Conservation (phyloP, 371 early-diverging fungal species). For the Mortierella sp. region DNA sequence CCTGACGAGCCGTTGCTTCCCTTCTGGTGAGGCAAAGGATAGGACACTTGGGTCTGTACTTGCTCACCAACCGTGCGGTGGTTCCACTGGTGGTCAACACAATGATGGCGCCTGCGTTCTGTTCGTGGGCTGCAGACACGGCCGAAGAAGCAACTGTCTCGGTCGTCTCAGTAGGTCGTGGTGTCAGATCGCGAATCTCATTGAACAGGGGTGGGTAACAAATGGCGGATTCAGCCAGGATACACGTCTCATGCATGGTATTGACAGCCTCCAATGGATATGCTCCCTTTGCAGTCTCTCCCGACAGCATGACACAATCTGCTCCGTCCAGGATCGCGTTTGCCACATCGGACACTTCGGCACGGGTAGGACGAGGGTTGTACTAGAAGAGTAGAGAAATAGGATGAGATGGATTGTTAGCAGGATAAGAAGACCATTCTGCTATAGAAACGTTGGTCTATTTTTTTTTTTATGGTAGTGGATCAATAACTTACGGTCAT, state of each 20-base stretch:
- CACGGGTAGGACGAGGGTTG: slow-evolving; percentile 95
- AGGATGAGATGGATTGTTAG: background rate
- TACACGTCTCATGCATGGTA: slow-evolving; percentile 78
- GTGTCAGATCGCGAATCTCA: slow-evolving; percentile 80
- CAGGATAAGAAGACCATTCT: too few species aligned
- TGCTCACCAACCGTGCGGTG: slow-evolving; percentile 90
- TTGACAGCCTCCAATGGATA: slow-evolving; percentile 81
- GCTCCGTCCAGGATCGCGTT: slow-evolving; percentile 96
- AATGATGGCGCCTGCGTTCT: slow-evolving; percentile 87
- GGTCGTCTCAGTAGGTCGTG: slow-evolving; percentile 79
- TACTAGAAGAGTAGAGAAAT: slow-evolving; percentile 30
- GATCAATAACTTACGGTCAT: slow-evolving; percentile 74
- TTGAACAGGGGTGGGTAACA: slow-evolving; percentile 80
- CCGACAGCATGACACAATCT: slow-evolving; percentile 96
- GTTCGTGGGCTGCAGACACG: slow-evolving; percentile 86
- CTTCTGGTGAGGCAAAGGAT: slow-evolving; percentile 89
- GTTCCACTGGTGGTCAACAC: slow-evolving; percentile 82
- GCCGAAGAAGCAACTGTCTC: slow-evolving; percentile 94
- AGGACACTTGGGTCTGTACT: slow-evolving; percentile 93
- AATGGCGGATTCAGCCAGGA: slow-evolving; percentile 77
- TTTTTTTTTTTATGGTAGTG: background rate
- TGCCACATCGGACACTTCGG: slow-evolving; percentile 98
- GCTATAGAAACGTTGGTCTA: background rate
- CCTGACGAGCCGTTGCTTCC: slow-evolving; percentile 84
- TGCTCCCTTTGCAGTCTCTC: slow-evolving; percentile 92